Conservation (phyloP, 495 filamentous ascomycete species). For the Penicillium mononematosum region DNA sequence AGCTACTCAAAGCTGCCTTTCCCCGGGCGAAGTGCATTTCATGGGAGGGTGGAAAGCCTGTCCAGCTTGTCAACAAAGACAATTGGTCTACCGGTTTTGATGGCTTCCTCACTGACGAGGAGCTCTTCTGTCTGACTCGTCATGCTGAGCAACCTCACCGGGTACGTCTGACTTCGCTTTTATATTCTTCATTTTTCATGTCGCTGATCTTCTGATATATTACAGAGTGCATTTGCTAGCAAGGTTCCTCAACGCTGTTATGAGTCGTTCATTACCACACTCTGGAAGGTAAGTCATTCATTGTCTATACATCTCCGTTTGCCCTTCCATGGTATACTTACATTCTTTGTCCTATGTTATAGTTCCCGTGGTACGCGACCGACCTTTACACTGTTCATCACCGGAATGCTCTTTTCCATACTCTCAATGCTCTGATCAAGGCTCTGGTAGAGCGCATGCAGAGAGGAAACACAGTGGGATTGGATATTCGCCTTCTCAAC, state of each 20-base stretch:
- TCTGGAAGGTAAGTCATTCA: conserved; percentile 58
- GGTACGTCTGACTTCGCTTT: conserved; percentile 43
- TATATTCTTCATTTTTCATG: conserved; percentile 5
- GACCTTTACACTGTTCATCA: conserved; percentile 63
- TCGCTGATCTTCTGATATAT: conserved; percentile 12
- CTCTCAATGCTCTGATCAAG: conserved; percentile 28
- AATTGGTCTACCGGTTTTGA: conserved; percentile 65
- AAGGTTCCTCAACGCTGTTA: conserved; percentile 70
- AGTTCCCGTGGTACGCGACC: conserved; percentile 69
- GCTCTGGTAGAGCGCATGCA: conserved; percentile 42
- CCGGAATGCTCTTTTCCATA: conserved; percentile 56
- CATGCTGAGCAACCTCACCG: conserved; percentile 66
- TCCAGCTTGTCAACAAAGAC: conserved; percentile 40
- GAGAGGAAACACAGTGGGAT: conserved; percentile 31
- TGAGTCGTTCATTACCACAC: conserved; percentile 71
- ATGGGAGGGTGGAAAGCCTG: conserved; percentile 56
- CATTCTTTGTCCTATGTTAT: conserved; percentile 9
- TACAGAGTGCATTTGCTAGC: conserved; percentile 60
- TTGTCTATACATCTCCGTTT: background rate
- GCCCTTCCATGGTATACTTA: background rate
- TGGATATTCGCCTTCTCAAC: conserved; percentile 55
- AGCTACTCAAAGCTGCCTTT: conserved; percentile 66
- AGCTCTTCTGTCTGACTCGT: conserved; percentile 64
- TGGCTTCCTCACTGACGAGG: conserved; percentile 68
- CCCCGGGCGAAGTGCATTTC: conserved; percentile 61